Percentiles rank a stretch among this genome's conserved stretches.
Evolutionary conservation across 1,139 yeast genomes (phyloP).

Genomic region (Lodderomyces margitis): DNA sequence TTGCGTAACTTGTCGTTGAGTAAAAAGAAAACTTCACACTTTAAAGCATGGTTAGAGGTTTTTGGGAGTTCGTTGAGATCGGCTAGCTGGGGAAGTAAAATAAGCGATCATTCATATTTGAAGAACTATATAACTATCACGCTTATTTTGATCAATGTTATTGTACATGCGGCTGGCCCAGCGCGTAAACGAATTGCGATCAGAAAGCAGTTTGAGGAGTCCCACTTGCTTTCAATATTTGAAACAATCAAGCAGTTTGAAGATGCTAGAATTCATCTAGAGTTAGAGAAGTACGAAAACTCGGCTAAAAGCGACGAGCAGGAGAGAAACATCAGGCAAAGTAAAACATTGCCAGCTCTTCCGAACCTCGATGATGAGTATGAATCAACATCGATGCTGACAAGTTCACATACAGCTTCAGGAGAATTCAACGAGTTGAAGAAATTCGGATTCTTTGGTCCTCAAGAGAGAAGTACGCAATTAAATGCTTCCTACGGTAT

Average conservation of each 20-base stretch:
- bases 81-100: slow-evolving; percentile 8
- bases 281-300: slow-evolving; percentile 42
- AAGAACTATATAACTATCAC: slow-evolving; percentile 47
- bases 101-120: slow-evolving; percentile 19
- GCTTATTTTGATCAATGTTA: slow-evolving; percentile 41
- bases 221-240: slow-evolving; percentile 38
- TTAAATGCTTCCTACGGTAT: neutral
- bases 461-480: neutral
- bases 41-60: neutral
- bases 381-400: neutral
- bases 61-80: slow-evolving; percentile 1
- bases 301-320: slow-evolving; percentile 40
- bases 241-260: slow-evolving; percentile 35
- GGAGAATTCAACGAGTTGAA: neutral
- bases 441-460: neutral
- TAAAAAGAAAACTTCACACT: neutral
- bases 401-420: neutral
- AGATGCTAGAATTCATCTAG: slow-evolving; percentile 42
- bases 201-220: slow-evolving; percentile 41
- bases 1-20: slow-evolving; percentile 27
- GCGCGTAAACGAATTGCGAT: slow-evolving; percentile 31
- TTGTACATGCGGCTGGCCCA: slow-evolving; percentile 36
- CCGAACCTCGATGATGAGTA: slow-evolving; percentile 2
- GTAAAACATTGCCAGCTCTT: slow-evolving; percentile 6
- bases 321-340: slow-evolving; percentile 1